phyloP scores from a whole-genome alignment of 176 grass and related monocot genomes.

The Paspalum notatum region DNA sequence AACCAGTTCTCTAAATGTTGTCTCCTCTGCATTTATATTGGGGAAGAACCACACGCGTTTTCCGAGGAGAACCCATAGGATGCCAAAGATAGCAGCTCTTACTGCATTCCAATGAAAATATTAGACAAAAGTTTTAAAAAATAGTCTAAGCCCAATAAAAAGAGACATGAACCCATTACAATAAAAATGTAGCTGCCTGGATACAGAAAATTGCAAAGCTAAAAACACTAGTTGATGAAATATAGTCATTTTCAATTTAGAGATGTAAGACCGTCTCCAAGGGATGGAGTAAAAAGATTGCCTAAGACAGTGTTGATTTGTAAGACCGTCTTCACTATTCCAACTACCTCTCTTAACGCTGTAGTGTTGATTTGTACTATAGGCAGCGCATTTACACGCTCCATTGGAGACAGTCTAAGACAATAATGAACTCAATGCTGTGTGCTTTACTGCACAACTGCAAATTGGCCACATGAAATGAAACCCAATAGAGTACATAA shows the following conservation, averaged over 20 bases:
- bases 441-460: neutral
- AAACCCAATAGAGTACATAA: neutral
- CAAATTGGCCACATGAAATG: neutral
- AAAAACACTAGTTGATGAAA: neutral
- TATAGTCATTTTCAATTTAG: conserved; percentile 13
- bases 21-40: conserved; percentile 99
- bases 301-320: too few species aligned
- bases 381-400: too few species aligned
- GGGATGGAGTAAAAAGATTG: too few species aligned
- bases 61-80: conserved; percentile 82
- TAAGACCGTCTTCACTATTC: too few species aligned
- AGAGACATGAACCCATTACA: neutral
- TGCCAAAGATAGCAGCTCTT: conserved; percentile 80
- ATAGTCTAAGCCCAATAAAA: neutral
- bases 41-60: conserved; percentile 99
- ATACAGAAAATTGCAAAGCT: neutral
- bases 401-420: too few species aligned
- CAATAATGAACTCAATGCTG: conserved; percentile 4
- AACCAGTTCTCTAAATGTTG: conserved; percentile 91
- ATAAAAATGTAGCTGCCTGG: neutral
- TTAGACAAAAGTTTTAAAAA: conserved; percentile 2
- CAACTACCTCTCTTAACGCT: too few species aligned
- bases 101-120: conserved; percentile 59
- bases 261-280: too few species aligned
- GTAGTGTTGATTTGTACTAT: too few species aligned